Percentiles rank a stretch among this genome's conserved stretches.
Evolutionary conservation across 352 stramenopile species (phyloP).

Genomic region (Pythium myriotylum): DNA sequence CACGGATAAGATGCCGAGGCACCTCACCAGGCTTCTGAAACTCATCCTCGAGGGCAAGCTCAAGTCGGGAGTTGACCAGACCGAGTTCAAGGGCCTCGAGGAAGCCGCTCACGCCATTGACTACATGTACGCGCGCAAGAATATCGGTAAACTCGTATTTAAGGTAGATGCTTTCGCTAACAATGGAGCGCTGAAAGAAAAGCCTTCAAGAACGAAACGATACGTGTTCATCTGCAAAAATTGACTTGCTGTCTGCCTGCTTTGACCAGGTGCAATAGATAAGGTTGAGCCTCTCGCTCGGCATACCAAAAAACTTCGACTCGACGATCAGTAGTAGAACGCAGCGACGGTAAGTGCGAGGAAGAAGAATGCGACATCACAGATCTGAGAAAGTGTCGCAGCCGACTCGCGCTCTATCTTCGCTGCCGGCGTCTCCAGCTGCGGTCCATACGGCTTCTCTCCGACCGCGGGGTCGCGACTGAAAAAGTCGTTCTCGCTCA

Average conservation of each 20-base stretch:
- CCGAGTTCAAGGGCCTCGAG: slow-evolving; percentile 59
- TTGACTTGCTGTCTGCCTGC: too few relatives aligned
- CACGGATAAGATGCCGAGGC: slow-evolving; percentile 32
- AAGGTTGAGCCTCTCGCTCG: too few relatives aligned
- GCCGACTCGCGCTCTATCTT: not conserved
- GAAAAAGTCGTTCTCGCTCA: slow-evolving; percentile 2
- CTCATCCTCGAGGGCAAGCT: slow-evolving; percentile 58
- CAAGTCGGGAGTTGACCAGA: slow-evolving; percentile 46
- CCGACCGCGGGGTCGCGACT: slow-evolving; percentile 1
- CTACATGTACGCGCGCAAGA: slow-evolving; percentile 78
- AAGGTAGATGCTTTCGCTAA: slow-evolving; percentile 38
- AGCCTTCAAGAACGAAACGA: too few relatives aligned
- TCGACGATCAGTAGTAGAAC: too few relatives aligned
- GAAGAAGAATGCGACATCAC: slow-evolving; percentile 1
- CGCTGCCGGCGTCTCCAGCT: not conserved
- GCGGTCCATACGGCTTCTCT: not conserved
- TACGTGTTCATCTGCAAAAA: too few relatives aligned
- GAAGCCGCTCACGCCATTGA: slow-evolving; percentile 62
- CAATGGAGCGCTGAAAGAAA: too few relatives aligned
- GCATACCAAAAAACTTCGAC: too few relatives aligned
- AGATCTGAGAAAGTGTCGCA: slow-evolving; percentile 4
- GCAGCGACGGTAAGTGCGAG: not conserved
- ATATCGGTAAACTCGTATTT: slow-evolving; percentile 84
- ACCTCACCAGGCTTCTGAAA: slow-evolving; percentile 49
- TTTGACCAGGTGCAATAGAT: too few relatives aligned